Evolutionary conservation across 176 grass and related monocot species (phyloP), one percentile per base, ranked within the genome.

Genomic region (Olyra latifolia): DNA sequence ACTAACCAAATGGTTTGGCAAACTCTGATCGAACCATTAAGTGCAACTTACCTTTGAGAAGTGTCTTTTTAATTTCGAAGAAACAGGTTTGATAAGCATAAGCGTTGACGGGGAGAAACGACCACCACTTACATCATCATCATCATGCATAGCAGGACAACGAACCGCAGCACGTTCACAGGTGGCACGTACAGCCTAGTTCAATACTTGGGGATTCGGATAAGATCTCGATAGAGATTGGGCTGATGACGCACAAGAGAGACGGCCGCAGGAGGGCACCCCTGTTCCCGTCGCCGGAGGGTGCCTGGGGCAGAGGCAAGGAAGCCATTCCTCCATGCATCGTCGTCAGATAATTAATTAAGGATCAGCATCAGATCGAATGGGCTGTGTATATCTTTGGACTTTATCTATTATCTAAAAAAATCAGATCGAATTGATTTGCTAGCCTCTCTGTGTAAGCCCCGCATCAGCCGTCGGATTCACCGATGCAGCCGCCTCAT

Each of bases 321-420:
- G 1, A 3, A 3, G 19, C 19, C 50, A 8, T 48, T 62, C 6
- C 7, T 57, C 13, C 62, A 3, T 47, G 46, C 22, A 50, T 78
- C 75, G 27, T 38, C 75, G 19, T 79, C 76, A 50, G 44, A 20
- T 42, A 59, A 30, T 45, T n/a, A n/a, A n/a, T n/a, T n/a, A n/a
- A n/a, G n/a, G n/a, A n/a, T n/a, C n/a, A n/a, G n/a, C n/a, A n/a
- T n/a, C n/a, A n/a, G n/a, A n/a, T n/a, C n/a, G n/a, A n/a, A n/a
- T n/a, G n/a, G n/a, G n/a, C n/a, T n/a, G n/a, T n/a, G n/a, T n/a
- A n/a, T n/a, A n/a, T n/a, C n/a, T n/a, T n/a, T n/a, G n/a, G n/a
- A n/a, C n/a, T n/a, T n/a, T n/a, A n/a, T n/a, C n/a, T n/a, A n/a
- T n/a, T n/a, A n/a, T n/a, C n/a, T n/a, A n/a, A n/a, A n/a, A n/a